Base-by-base conservation (phyloP, 768 basidiomycete species). In the Tricholoma hemisulphureum region DNA sequence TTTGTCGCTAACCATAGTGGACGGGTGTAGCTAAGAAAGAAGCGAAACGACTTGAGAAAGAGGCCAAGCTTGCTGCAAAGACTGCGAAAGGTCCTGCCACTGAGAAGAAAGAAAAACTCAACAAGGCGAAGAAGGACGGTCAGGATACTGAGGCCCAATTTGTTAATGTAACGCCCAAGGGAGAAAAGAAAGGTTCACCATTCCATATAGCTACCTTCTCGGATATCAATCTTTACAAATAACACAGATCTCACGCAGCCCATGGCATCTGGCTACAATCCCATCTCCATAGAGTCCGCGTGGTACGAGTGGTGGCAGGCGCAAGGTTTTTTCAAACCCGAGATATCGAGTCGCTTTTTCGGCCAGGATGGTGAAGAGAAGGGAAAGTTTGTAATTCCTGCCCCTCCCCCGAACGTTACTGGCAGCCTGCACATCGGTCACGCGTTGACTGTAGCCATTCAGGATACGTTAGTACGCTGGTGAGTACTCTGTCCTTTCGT, bases 231-330 rank as follows among this genome's bases (percentile, higher is more conserved):
- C 28, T 53, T 31, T 60, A 13, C 52, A 57, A 39, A 58, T 45
- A 23, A 20, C 28, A 16, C 56, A 96, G 96, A 98, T 74, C 77
- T 97, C 56, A 82, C 90, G 2, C 79, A 86, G 58, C 87, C 93
- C 3, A 96, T 99, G 91, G 83, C 91, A 1, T 79, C 83, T n/a
- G 92, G 91, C 3, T 99, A 98, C 75, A 95, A 98, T 71, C 96
- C 97, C 7, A 88, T 91, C 61, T 91, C 91, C 31, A 90, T 98
- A 58, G 96, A 98, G 69, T 80, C 95, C 0, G 88, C 93, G 2
- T 98, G 97, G 93, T 98, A 98, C 65, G 93, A 96, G 65, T 98
- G 97, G 97, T 98, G 96, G 96, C 79, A 85, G 34, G 82, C 85
- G 3, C 82, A 94, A 66, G 95, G 93, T 4, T 96, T 88, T 79